phyloP scores from a whole-genome alignment of 108 stramenopile species.

The Pelagomonas calceolata region DNA sequence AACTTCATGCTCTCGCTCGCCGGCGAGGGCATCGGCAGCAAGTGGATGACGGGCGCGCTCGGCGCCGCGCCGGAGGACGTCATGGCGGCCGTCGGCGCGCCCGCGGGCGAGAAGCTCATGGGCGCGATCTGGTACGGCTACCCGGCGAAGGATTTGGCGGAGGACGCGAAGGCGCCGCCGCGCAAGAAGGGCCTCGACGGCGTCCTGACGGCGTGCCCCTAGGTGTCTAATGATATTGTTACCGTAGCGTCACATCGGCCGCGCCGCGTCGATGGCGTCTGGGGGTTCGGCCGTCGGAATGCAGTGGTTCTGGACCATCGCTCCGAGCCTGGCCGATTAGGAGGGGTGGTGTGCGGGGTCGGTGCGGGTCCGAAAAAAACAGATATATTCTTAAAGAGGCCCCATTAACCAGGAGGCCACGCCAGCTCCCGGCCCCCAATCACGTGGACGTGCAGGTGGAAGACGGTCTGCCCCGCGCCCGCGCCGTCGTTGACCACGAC shows the following conservation, averaged over 20 bases:
- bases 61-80: constrained; percentile 4
- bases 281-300: too few species aligned
- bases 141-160: background rate
- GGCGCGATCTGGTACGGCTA: constrained; percentile 7
- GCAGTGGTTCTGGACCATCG: too few species aligned
- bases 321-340: too few species aligned
- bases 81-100: constrained; percentile 1
- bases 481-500: constrained; percentile 47
- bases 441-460: constrained; percentile 43
- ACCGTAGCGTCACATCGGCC: too few species aligned
- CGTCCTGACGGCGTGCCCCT: background rate
- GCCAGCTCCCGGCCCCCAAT: constrained; percentile 38
- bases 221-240: too few species aligned
- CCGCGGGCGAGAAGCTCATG: constrained; percentile 9
- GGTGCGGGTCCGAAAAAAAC: too few species aligned
- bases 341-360: too few species aligned
- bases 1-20: constrained; percentile 12
- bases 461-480: constrained; percentile 46
- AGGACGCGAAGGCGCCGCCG: constrained; percentile 4
- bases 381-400: too few species aligned
- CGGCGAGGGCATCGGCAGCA: constrained; percentile 3
- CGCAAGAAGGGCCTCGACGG: constrained; percentile 7
- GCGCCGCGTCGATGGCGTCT: too few species aligned
- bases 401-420: constrained; percentile 45
- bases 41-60: constrained; percentile 14